Evolutionary conservation across 2,329 filamentous ascomycete genomes (phyloP), one percentile per base, ranked within the genome.

Genomic region (Aureobasidium sp.): DNA sequence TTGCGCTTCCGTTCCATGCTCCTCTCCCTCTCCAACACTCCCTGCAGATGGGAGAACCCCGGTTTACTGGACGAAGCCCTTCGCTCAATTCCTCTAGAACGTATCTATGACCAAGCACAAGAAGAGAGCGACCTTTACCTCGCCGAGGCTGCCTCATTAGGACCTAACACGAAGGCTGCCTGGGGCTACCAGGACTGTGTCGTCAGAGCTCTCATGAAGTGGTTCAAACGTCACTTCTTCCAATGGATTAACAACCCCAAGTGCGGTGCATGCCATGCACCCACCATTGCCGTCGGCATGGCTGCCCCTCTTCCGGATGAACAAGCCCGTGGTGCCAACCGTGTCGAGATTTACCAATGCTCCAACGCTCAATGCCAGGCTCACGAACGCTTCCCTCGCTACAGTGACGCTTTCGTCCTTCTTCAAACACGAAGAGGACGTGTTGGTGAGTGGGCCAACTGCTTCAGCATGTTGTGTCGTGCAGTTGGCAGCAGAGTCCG

Each of bases 181-280:
- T 97, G 93, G 93, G 93, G 92, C 62, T 97, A 97, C 72, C 93
- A 97, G 75, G 94, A 99, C 76, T 99, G 93, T 74, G 91, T 97
- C 60, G 88, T 97, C 70, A 84, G 90, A 67, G 90, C 93, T 64
- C 80, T 97, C 66, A 79, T 97, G 70, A 91, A 89, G 75, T 97
- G 94, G 94, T 99, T 97, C 79, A 96, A 94, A 78, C 84, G 88
- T 66, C 88, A 89, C 8, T 97, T 97, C 78, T 97, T 97, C 77
- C 86, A 88, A 63, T 99, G 92, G 87, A 91, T 97, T 69, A 96
- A 97, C 78, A 97, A 97, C 75, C 94, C 94, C 0, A 83, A 88
- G 21, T 97, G 94, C 75, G 83, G 88, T 10, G 80, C 84, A 60
- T 99, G 94, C 75, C 79, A 87, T 67, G 90, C 88, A 54, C 90